Evolutionary conservation across 2,329 filamentous ascomycete species (phyloP).

Genomic region (Fusarium piperis): DNA sequence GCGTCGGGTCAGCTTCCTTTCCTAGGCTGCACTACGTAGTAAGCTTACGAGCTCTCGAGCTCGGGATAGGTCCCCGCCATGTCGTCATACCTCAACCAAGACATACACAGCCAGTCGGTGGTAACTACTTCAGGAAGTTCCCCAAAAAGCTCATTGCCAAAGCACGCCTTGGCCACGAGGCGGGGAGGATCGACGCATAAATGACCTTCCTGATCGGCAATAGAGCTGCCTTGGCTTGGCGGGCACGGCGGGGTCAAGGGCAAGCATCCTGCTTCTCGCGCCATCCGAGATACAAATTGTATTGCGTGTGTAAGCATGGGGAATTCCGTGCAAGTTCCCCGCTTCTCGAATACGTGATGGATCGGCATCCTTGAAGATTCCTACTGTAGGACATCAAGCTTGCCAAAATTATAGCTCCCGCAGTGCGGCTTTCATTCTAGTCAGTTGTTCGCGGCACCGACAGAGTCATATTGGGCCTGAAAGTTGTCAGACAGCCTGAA

Average conservation of each 20-base stretch:
- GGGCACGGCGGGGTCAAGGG: conserved; percentile 2
- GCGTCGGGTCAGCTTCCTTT: conserved; percentile 18
- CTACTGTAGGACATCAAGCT: too few species aligned
- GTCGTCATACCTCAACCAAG: conserved; percentile 30
- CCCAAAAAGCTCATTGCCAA: neutral
- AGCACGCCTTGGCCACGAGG: conserved; percentile 19
- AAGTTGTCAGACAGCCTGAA: too few species aligned
- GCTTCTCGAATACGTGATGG: neutral
- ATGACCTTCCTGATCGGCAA: conserved; percentile 29
- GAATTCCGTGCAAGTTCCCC: neutral
- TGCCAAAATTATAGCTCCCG: too few species aligned
- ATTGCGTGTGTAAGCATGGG: neutral
- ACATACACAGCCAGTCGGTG: neutral
- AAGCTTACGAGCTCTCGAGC: conserved; percentile 28
- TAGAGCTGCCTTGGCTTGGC: conserved; percentile 19
- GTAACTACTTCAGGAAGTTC: conserved; percentile 33
- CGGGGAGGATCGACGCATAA: conserved; percentile 7
- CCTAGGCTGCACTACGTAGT: conserved; percentile 8
- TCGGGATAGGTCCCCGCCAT: conserved; percentile 22
- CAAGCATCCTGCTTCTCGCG: neutral
- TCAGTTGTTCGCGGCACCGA: too few species aligned
- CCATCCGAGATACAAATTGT: neutral
- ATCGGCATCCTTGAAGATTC: too few species aligned
- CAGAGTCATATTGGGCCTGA: too few species aligned
- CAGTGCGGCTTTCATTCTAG: too few species aligned